Evolutionary conservation across 2,329 filamentous ascomycete species (phyloP), one percentile per base, ranked within the genome.

Genomic region (Alternaria sp.): DNA sequence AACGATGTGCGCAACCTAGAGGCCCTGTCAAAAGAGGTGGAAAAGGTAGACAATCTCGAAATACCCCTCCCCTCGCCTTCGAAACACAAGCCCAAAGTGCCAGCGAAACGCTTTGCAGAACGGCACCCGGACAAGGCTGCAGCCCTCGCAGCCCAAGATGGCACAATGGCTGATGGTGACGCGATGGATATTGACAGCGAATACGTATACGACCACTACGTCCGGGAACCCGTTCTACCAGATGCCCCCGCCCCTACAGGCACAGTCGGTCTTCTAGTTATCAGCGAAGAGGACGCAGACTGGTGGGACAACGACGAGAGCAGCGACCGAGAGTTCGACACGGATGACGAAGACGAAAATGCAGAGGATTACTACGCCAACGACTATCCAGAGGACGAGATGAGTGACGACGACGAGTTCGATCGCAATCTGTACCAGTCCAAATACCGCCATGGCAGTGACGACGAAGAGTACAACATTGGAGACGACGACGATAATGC

Each of bases 371-470:
- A 93, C 78, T 93, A 93, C 74, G 88, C 89, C 4, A 90, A 91
- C 57, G 91, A 94, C 76, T 94, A 94, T 69, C 91, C 91, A 0
- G 91, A 94, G 65, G 91, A 94, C 57, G 91, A 94, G 75, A 85
- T 93, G 13, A 89, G 88, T 47, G 90, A 88, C 15, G 91, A 93
- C 69, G 89, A 91, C 67, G 89, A 91, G 76, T 87, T 84, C 65
- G 86, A 83, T 46, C 67, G 78, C 3, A 77, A 80, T 49, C 74
- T 81, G 9, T 84, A 84, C 62, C 73, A 75, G 63, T 57, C 49
- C n/a, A 67, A 77, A 26, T 83, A 82, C 62, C 69, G 80, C 3
- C 65, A 63, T 43, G 74, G 73, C 1, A 79, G 77, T 1, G 81
- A 83, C 59, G 79, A 83, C 13, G 83, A 85, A 60, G 77, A 79